Evolutionary conservation across 2,329 filamentous ascomycete genomes (phyloP), one percentile per base, ranked within the genome.

Genomic region (Diaporthe longicolla): DNA sequence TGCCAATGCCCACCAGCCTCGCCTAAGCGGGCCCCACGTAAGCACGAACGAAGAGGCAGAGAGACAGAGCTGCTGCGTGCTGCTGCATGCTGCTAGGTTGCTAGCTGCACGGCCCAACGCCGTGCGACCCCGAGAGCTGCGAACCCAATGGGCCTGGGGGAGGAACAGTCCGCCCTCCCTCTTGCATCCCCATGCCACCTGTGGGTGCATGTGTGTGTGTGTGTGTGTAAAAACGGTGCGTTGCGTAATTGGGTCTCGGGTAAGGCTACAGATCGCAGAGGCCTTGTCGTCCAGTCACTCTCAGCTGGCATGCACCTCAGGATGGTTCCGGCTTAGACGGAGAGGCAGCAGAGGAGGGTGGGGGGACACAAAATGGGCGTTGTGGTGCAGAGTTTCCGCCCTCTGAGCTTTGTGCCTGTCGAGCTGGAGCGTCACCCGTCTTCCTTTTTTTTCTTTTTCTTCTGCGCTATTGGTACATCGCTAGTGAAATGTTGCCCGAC

Each of bases 81-180:
- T 61, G 9, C 13, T 13, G 37, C 37, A 40, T 40, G 37, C 37
- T 40, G 37, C 37, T 40, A 40, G 37, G 37, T 40, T 43, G 40
- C 40, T 43, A 43, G 40, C 40, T 43, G 57, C 57, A 63, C 57
- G 70, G 45, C 70, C 70, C 50, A 63, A 61, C 17, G 70, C 29
- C 26, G 69, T 71, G 69, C 69, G 45, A 71, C 69, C 57, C 52
- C n/a, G 26, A 26, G 17, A 37, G 57, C 69, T 71, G 69, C 57
- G 69, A 71, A 71, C 69, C 69, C 69, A 54, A 63, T 54, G 55
- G 57, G 69, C 55, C 68, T 52, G 37, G 3, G 32, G 45, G 45
- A 48, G 43, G 52, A 37, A 45, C 43, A 43, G 55, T 52, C 69
- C 43, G 68, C 55, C 68, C 40, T 43, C 43, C 52, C 26, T 13